Base-by-base conservation (phyloP, 2,329 filamentous ascomycete genomes). In the Clonostachys chloroleuca region DNA sequence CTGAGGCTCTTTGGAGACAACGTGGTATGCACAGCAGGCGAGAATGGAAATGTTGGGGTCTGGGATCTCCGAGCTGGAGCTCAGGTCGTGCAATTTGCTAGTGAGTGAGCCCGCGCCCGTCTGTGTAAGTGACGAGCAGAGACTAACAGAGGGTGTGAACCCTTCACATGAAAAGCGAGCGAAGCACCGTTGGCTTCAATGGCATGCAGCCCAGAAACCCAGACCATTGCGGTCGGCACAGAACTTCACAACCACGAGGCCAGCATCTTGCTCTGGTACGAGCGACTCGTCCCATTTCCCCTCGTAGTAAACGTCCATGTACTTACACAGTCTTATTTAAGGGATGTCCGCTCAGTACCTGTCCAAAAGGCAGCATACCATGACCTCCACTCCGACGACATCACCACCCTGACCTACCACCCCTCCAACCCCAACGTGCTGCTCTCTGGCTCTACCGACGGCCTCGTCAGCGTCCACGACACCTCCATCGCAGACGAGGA, bases 401-500 rank as follows among this genome's bases (percentile, higher is more conserved):
- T 86, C 43, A 86, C 83, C 34, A 77, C 83, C 13, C 64, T 72
- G 3, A 49, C 57, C 58, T 83, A 84, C 56, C 83, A 88, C 62
- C 83, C 84, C 0, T 69, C 65, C 4, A 70, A 78, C 43, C 73
- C 79, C 1, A 73, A 78, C 41, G 69, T 87, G 14, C 76, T 92
- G 6, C 73, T 92, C 12, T 89, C 87, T 2, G 87, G 86, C 40
- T 89, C 86, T 36, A 92, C 87, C 13, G 89, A 94, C 64, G 87
- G 87, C 7, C 77, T 92, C 2, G 77, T 92, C 56, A 91, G 87
- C 59, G 72, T 92, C 42, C 89, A 86, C 66, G 84, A 94, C 67
- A 86, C 81, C 16, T 74, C 76, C 43, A 76, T 88, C 49, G 66
- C 73, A 16, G 85, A 89, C 54, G 88, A 92, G 65, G 88, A 92